Base-by-base conservation (phyloP, 176 grass and related monocot genomes). In the Lolium multiflorum region DNA sequence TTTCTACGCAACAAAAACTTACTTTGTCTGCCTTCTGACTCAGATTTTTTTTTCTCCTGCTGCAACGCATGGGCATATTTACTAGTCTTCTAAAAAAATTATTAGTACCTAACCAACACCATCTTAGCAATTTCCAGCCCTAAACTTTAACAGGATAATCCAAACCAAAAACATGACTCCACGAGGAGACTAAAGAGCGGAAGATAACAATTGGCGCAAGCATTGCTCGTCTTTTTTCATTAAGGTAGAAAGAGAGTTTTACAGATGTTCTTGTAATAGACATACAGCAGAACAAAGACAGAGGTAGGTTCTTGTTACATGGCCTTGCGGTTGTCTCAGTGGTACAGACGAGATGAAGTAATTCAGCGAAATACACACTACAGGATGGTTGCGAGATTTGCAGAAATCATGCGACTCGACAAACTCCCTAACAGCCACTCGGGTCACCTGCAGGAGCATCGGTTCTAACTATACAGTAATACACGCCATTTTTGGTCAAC, bases 401-500 rank as follows among this genome's bases (percentile, higher is more conserved):
- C 35, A 56, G 96, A 92, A 83, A 98, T 77, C 81, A 66, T 88
- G 61, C 96, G 93, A 79, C 58, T 94, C 41, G 96, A 57, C 52
- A 81, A 74, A 87, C 94, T 98, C 55, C 90, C 84, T 92, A 92
- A 82, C 35, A 96, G 84, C 0, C 20, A 47, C 9, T 13, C 18
- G 71, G 41, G 49, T 6, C 31, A 2, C 31, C 31, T 35, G 31
- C 31, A 35, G 31, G 31, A 35, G 31, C 72, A 75, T 75, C 46
- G 3, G 46, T 22, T 75, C 72, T 51, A 51, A 51, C 47, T 14
- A 51, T 75, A 51, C 7, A 75, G 22, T 25, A 75, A 22, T 1
- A 50, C 46, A 74, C 46, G 46, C 46, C 46, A 74, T 74, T 16
- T 50, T 12, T 15, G 71, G 21, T 25, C 71, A 74, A 49, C 21